Evolutionary conservation across 176 grass and related monocot species (phyloP).

Genomic region (Triticum urartu): DNA sequence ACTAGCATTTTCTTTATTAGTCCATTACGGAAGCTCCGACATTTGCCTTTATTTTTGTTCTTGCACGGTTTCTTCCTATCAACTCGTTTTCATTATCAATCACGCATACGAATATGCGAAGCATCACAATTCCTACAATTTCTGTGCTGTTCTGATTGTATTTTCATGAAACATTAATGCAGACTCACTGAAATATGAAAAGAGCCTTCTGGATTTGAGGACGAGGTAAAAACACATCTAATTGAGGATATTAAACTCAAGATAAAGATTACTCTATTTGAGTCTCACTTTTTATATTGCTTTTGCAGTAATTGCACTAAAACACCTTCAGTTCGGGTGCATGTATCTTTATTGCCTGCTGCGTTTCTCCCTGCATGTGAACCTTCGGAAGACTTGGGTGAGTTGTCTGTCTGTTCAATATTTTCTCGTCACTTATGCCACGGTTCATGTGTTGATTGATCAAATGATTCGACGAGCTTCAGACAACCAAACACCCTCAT

Average conservation of each 20-base stretch:
- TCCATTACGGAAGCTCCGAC: not conserved
- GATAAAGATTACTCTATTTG: not conserved
- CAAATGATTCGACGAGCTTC: not conserved
- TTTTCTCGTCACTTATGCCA: not conserved
- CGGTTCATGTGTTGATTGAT: not conserved
- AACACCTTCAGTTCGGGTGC: not conserved
- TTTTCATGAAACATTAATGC: slow-evolving; percentile 27
- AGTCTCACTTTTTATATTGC: not conserved
- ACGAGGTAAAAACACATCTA: slow-evolving; percentile 31
- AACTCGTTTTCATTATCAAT: not conserved
- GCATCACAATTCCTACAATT: not conserved
- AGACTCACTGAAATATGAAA: slow-evolving; percentile 20
- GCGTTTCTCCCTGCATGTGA: slow-evolving; percentile 11
- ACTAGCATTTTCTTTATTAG: not conserved
- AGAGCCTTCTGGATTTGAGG: slow-evolving; percentile 6
- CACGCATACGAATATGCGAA: not conserved
- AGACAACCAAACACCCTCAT: not conserved
- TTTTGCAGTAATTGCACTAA: slow-evolving; percentile 19
- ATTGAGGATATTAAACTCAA: not conserved
- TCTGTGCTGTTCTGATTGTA: slow-evolving; percentile 28
- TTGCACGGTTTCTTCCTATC: not conserved
- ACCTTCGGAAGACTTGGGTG: slow-evolving; percentile 2
- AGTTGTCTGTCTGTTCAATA: slow-evolving; percentile 9
- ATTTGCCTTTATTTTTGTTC: not conserved
- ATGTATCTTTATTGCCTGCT: slow-evolving; percentile 5